These are phyloP conservation scores for Theobroma grandiflorum DNA, from an alignment of 441 rosid species.

Conservation along the genomic window DNA sequence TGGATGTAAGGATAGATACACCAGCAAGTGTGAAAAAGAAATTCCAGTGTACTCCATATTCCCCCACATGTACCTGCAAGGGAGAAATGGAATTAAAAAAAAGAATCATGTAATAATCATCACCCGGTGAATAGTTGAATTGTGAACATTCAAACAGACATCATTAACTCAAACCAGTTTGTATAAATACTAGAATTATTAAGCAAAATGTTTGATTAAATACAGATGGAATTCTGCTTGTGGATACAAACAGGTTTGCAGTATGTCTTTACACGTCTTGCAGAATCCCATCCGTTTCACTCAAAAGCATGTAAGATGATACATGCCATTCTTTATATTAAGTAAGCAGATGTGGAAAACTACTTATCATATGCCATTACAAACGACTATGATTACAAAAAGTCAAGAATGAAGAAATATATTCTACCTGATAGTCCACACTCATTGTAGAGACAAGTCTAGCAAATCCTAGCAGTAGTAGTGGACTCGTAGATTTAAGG, in stretches of 20 bases:
- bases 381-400: slow-evolving; percentile 6
- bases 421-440: slow-evolving; percentile 85
- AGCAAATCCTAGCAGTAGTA: slow-evolving; percentile 73
- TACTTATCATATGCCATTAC: neutral
- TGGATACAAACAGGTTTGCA: slow-evolving; percentile 13
- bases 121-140: slow-evolving; percentile 12
- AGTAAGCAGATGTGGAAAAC: neutral
- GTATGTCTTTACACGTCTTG: neutral
- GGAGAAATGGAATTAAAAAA: slow-evolving; percentile 16
- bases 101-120: neutral
- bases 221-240: neutral
- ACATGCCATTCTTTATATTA: neutral
- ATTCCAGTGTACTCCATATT: slow-evolving; percentile 94
- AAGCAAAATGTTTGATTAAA: neutral
- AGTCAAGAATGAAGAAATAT: slow-evolving; percentile 12
- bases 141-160: neutral
- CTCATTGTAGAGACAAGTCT: slow-evolving; percentile 72
- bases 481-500: slow-evolving; percentile 64
- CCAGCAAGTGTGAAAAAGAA: slow-evolving; percentile 95
- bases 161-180: slow-evolving; percentile 13
- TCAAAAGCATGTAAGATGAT: neutral
- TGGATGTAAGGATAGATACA: slow-evolving; percentile 72
- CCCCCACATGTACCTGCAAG: slow-evolving; percentile 75
- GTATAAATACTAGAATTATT: neutral
- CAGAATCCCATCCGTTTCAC: neutral